These are phyloP conservation scores for Backusella luteola DNA, from an alignment of 192 early-diverging fungal genomes.

Conservation along the genomic window DNA sequence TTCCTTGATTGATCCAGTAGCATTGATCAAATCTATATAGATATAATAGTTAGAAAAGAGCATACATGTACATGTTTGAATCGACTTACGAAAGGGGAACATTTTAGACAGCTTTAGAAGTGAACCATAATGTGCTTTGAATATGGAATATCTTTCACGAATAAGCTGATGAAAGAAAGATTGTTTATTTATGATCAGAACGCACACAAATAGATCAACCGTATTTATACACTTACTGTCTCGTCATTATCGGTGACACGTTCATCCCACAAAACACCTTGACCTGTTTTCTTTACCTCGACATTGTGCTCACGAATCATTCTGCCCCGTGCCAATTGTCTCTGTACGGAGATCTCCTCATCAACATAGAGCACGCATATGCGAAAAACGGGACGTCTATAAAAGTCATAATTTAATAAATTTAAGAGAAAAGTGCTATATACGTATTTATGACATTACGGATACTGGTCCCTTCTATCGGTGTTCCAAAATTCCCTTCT, in stretches of 20 bases:
- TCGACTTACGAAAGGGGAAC: slow-evolving; percentile 57
- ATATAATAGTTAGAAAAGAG: background rate
- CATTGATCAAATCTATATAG: slow-evolving; percentile 52
- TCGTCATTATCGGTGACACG: slow-evolving; percentile 58
- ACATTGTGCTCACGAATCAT: slow-evolving; percentile 52
- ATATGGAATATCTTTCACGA: slow-evolving; percentile 53
- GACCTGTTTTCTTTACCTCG: slow-evolving; percentile 46
- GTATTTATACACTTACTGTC: slow-evolving; percentile 28
- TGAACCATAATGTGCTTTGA: slow-evolving; percentile 57
- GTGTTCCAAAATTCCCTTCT: slow-evolving; percentile 50
- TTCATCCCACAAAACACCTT: slow-evolving; percentile 54
- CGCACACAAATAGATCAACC: too few species aligned
- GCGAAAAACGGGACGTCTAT: slow-evolving; percentile 52
- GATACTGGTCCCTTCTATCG: slow-evolving; percentile 47
- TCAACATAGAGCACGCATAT: slow-evolving; percentile 59
- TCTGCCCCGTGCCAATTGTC: slow-evolving; percentile 48
- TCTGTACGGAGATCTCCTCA: slow-evolving; percentile 52
- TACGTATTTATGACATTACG: slow-evolving; percentile 17
- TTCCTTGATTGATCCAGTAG: slow-evolving; percentile 54
- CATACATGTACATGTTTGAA: background rate
- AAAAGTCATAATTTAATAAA: background rate
- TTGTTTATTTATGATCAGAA: too few species aligned
- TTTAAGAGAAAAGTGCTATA: background rate
- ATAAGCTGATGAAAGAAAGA: slow-evolving; percentile 35
- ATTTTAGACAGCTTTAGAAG: slow-evolving; percentile 53